Evolutionary conservation across 805 yeast species (phyloP).

Genomic region (Myxozyma mucilagina): DNA sequence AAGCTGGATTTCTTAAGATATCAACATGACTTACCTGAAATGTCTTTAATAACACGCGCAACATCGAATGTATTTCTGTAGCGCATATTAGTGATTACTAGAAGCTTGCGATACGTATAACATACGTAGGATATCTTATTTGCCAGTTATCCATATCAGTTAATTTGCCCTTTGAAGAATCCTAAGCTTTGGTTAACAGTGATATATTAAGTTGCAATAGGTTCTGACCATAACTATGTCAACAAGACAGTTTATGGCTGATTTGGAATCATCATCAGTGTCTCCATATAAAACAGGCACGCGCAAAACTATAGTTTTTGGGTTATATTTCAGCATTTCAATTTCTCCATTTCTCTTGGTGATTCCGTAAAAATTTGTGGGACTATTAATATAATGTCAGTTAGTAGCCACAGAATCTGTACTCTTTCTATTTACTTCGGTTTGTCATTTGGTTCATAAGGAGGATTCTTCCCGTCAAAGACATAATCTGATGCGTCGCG

Average conservation of each 20-base stretch:
- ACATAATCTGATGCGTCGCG: constrained; percentile 17
- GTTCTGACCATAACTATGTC: constrained; percentile 17
- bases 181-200: constrained; percentile 1
- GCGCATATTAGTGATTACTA: background rate
- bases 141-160: constrained; percentile 28
- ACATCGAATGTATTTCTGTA: constrained; percentile 11
- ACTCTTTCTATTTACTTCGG: constrained; percentile 12
- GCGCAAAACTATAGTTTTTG: constrained; percentile 11
- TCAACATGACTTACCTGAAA: constrained; percentile 5
- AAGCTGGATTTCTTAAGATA: background rate
- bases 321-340: constrained; percentile 5
- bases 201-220: background rate
- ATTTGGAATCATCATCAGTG: background rate
- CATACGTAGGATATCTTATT: constrained; percentile 28
- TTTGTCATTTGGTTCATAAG: constrained; percentile 26
- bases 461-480: constrained; percentile 26
- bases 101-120: background rate
- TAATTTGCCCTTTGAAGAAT: constrained; percentile 3
- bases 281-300: constrained; percentile 22
- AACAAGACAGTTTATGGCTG: constrained; percentile 18
- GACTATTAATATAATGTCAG: constrained; percentile 5
- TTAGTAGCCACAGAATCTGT: background rate
- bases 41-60: constrained; percentile 11
- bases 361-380: constrained; percentile 25
- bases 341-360: constrained; percentile 23